Conservation (phyloP, 371 early-diverging fungal genomes). For the Rhizopus delemar region DNA sequence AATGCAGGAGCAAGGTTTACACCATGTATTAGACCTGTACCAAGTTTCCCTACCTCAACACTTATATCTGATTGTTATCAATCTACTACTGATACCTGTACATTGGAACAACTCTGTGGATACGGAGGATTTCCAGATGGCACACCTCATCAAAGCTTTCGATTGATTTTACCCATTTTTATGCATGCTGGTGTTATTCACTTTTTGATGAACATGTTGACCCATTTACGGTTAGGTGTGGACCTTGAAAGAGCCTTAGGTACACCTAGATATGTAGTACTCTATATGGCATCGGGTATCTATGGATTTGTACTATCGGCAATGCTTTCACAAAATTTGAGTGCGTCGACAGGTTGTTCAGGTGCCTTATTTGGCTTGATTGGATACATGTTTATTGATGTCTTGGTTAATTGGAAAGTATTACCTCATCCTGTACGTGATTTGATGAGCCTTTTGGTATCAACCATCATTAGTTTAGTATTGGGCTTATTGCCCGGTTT, state of each 20-base stretch:
- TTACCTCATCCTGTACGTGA: constrained; percentile 68
- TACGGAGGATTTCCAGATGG: constrained; percentile 47
- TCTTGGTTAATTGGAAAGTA: constrained; percentile 77
- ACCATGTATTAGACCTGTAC: constrained; percentile 60
- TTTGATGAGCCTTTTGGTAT: constrained; percentile 66
- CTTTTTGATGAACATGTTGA: constrained; percentile 71
- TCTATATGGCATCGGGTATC: constrained; percentile 78
- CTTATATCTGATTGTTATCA: constrained; percentile 28
- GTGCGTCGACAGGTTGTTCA: constrained; percentile 79
- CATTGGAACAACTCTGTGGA: constrained; percentile 57
- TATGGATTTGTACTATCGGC: constrained; percentile 84
- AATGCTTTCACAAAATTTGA: constrained; percentile 52
- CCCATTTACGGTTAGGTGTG: constrained; percentile 71
- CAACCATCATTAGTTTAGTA: constrained; percentile 64
- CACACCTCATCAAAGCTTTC: constrained; percentile 73
- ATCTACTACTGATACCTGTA: constrained; percentile 37
- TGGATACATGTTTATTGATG: constrained; percentile 78
- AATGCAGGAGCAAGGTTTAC: constrained; percentile 61
- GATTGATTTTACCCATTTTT: constrained; percentile 84
- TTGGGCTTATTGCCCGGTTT: constrained; percentile 75
- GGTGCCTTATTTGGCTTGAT: constrained; percentile 85
- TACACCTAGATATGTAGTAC: constrained; percentile 65
- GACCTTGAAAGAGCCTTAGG: constrained; percentile 80
- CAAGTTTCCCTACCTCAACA: constrained; percentile 26
- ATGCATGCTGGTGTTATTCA: constrained; percentile 88